These are phyloP conservation scores for Pleurotus cornucopiae DNA, from an alignment of 768 basidiomycete genomes.

Conservation along the genomic window DNA sequence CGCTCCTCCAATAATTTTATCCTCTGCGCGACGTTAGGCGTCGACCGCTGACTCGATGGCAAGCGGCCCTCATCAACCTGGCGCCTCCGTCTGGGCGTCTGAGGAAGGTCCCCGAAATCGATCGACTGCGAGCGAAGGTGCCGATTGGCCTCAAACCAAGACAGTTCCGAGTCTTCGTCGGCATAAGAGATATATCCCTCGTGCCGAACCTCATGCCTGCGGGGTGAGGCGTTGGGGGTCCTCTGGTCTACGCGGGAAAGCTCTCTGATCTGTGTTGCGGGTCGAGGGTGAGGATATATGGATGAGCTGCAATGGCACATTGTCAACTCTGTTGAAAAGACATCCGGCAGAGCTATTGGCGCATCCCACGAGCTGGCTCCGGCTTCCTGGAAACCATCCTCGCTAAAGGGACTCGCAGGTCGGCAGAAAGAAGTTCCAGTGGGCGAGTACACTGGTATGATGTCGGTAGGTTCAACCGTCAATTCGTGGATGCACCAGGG, in stretches of 20 bases:
- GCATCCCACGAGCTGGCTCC: too few species aligned
- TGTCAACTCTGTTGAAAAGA: neutral
- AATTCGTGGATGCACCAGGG: slow-evolving; percentile 5
- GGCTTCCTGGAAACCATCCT: too few species aligned
- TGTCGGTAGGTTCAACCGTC: neutral
- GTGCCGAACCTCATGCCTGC: neutral
- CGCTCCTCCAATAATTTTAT: neutral
- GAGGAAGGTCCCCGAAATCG: neutral
- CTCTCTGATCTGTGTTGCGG: neutral
- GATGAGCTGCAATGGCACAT: neutral
- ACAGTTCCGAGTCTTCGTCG: slow-evolving; percentile 3
- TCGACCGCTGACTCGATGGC: neutral
- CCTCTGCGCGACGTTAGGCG: neutral
- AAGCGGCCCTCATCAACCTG: neutral
- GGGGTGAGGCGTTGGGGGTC: neutral
- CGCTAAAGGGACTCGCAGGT: too few species aligned
- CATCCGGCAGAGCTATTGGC: too few species aligned
- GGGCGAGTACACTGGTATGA: too few species aligned
- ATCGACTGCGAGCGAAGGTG: neutral
- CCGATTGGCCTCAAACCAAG: slow-evolving; percentile 1
- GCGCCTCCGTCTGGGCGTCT: too few species aligned
- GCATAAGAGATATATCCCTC: neutral
- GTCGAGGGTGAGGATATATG: neutral
- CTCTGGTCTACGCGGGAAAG: neutral
- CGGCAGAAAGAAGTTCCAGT: too few species aligned